Evolutionary conservation across 495 filamentous ascomycete species (phyloP), one percentile per base, ranked within the genome.

Genomic region (Tuber calosporum): DNA sequence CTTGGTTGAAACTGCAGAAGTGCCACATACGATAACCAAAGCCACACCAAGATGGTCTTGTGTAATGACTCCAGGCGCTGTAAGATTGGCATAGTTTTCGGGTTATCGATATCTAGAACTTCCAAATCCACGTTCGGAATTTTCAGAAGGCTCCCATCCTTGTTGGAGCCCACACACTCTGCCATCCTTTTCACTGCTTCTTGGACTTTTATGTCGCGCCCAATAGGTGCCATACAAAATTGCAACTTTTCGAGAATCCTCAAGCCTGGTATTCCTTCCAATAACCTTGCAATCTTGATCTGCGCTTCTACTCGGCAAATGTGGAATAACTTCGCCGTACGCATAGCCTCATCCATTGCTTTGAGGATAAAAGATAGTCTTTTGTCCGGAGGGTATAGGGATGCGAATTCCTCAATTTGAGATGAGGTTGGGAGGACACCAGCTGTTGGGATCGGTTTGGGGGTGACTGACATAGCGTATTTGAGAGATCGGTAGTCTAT

Each of bases 291-390:
- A 67, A 92, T 87, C 22, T 83, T 79, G 42, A 96, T 74, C 42
- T 88, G 85, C 26, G 87, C 86, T 37, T 82, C 81, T 4, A 90
- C 76, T 4, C 84, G 81, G 81, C 92, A 95, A 48, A 97, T 78
- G 79, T 93, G 90, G 82, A 95, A 99, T 17, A 87, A 83, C 0
- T 86, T 82, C 73, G 88, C 86, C 11, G 89, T 81, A 69, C 84
- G 81, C 1, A 87, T 84, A 41, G 93, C 83, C 72, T 93, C 89
- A 69, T 90, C 83, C 37, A 97, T 81, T 5, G 90, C 89, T 62
- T 87, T 84, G 70, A 97, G 80, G 71, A 97, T 87, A 80, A 91
- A 94, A 79, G 87, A 87, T 78, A 97, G 90, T 1, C 92, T 90
- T 0, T 90, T 91, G 15, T 86, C 84, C 7, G 89, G 86, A 4